These are phyloP conservation scores for Boletus bicolor DNA, from an alignment of 768 basidiomycete genomes.

Conservation along the genomic window DNA sequence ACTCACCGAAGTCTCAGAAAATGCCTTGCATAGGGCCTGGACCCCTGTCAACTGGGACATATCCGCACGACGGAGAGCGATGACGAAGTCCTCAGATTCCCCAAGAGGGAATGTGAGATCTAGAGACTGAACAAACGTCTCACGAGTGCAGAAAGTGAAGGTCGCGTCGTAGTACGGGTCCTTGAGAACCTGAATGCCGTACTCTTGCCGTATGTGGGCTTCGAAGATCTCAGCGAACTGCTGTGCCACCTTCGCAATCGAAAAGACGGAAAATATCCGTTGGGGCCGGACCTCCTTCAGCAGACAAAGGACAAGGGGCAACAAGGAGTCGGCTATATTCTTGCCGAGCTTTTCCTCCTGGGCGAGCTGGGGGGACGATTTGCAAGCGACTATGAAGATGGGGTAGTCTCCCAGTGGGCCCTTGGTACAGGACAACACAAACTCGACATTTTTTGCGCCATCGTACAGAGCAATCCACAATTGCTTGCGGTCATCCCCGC, in stretches of 20 bases:
- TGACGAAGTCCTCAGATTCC: constrained; percentile 10
- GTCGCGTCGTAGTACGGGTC: constrained; percentile 61
- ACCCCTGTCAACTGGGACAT: constrained; percentile 32
- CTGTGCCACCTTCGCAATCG: constrained; percentile 43
- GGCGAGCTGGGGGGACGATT: constrained; percentile 10
- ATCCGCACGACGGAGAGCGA: constrained; percentile 34
- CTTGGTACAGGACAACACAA: constrained; percentile 8
- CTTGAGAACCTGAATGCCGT: constrained; percentile 25
- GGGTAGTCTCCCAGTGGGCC: constrained; percentile 3
- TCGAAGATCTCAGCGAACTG: constrained; percentile 44
- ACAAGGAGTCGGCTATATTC: constrained; percentile 4
- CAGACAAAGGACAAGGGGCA: constrained; percentile 10
- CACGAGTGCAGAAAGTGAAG: constrained; percentile 51
- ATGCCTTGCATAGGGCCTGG: constrained; percentile 48
- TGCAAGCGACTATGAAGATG: constrained; percentile 17
- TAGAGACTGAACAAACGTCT: constrained; percentile 32
- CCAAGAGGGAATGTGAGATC: background rate
- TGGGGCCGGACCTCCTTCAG: constrained; percentile 10
- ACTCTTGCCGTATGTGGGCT: constrained; percentile 32
- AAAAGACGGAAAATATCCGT: constrained; percentile 59
- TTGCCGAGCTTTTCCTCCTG: constrained; percentile 10
- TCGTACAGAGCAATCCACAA: constrained; percentile 33
- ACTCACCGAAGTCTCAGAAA: constrained; percentile 60
- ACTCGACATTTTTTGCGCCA: constrained; percentile 10
- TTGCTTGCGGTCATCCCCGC: background rate